Conservation (phyloP, 2,329 filamentous ascomycete species). For the Pseudogymnoascus sp. region DNA sequence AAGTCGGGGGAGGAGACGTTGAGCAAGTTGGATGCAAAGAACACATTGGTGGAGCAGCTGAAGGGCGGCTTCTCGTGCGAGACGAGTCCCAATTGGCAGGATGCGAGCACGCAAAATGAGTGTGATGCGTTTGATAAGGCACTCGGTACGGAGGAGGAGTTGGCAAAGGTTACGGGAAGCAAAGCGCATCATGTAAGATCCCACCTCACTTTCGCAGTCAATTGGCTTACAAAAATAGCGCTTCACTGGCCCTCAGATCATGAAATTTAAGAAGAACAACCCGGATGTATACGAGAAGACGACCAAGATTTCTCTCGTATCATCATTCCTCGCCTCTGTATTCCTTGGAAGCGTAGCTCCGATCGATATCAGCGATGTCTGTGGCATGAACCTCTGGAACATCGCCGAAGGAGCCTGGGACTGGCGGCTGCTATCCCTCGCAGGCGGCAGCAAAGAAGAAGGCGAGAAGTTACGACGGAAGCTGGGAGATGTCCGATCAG, state of each 20-base stretch:
- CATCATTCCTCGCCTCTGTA: constrained; percentile 86
- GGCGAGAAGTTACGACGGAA: constrained; percentile 62
- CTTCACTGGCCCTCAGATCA: constrained; percentile 95
- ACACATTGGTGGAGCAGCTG: constrained; percentile 64
- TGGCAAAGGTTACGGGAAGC: constrained; percentile 79
- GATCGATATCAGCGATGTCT: constrained; percentile 88
- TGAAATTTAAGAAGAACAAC: constrained; percentile 72
- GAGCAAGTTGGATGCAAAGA: constrained; percentile 46
- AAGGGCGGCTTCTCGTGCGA: constrained; percentile 66
- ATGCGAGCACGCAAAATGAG: constrained; percentile 85
- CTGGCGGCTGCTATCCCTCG: constrained; percentile 63
- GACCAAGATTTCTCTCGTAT: constrained; percentile 81
- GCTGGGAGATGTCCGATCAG: constrained; percentile 68
- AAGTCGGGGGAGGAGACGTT: constrained; percentile 58
- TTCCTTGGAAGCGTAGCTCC: constrained; percentile 80
- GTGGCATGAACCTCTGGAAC: constrained; percentile 96
- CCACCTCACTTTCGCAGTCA: neutral
- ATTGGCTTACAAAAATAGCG: constrained; percentile 43
- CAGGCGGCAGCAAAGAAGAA: constrained; percentile 41
- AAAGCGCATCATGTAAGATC: constrained; percentile 82
- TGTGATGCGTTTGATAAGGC: constrained; percentile 77
- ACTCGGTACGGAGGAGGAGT: constrained; percentile 54
- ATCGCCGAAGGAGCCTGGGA: constrained; percentile 67
- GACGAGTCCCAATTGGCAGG: constrained; percentile 95
- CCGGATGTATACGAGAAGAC: constrained; percentile 75